Evolutionary conservation across 768 basidiomycete species (phyloP), one percentile per base, ranked within the genome.

Genomic region (Suillus subaureus): DNA sequence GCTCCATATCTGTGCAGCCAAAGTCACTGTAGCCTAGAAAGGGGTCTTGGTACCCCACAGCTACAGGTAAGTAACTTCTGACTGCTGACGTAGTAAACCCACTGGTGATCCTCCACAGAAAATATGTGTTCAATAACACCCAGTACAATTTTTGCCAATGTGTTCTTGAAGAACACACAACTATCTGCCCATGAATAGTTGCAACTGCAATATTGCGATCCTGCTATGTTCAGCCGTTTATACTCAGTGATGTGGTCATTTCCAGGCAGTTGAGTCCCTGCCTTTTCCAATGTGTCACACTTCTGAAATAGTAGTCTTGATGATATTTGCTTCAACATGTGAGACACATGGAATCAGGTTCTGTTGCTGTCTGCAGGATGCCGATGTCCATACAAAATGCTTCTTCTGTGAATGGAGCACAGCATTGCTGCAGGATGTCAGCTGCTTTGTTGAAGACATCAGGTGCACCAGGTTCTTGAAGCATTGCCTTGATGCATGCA

Each of bases 11-110:
- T 56, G n/a, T 13, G 56, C 66, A 2, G n/a, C 62, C 45, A 18
- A 67, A 67, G 47, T 67, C 57, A 18, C 35, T 26, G 35, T 67
- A 67, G 4, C 18, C 39, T 49, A 39, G 47, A 33, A 67, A 67
- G 51, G 66, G 66, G 31, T 67, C 66, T 8, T 42, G 1, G 56
- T 64, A 39, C 4, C 37, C 39, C 6, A n/a, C 31, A 16, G 63
- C 16, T 1, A 67, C 49, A 2, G 63, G 57, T 64, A 64, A 61
- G 66, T 64, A 16, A 42, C 57, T 31, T 39, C 33, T 42, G 39
- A 60, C 26, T 2, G 39, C 23, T n/a, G 15, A 54, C 28, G 26
- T 15, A 67, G 23, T 64, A 67, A 39, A 21, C 35, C 5, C 42
- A 12, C 0, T 61, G n/a, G 3, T 43, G 42, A 8, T 58, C 18